phyloP scores from a whole-genome alignment of 2,329 filamentous ascomycete species.

The Phoma sp. region DNA sequence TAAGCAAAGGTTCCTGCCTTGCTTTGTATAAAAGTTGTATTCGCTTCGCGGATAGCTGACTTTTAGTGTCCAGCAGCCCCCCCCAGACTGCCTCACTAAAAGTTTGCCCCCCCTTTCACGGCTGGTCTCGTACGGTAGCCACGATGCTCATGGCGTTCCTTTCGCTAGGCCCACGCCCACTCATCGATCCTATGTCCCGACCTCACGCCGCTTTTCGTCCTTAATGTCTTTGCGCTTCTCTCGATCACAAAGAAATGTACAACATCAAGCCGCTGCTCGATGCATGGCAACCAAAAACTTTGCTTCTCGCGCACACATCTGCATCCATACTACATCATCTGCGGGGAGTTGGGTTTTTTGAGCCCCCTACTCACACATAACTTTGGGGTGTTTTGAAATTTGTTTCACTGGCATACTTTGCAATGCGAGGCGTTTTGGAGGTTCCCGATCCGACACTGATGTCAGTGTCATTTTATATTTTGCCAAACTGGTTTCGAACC shows the following conservation, averaged over 20 bases:
- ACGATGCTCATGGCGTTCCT: constrained; percentile 37
- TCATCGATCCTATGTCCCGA: constrained; percentile 6
- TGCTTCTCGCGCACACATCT: constrained; percentile 2
- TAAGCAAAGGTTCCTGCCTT: constrained; percentile 43
- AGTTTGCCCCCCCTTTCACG: constrained; percentile 20
- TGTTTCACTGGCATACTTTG: constrained; percentile 12
- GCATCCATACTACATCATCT: constrained; percentile 27
- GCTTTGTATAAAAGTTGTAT: constrained; percentile 43
- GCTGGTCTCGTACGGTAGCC: constrained; percentile 23
- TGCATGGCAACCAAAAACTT: constrained; percentile 19
- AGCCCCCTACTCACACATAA: constrained; percentile 7
- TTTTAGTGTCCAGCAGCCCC: constrained; percentile 33
- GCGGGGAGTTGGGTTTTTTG: constrained; percentile 24
- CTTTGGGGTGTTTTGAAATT: constrained; percentile 1
- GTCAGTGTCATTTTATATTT: constrained; percentile 8
- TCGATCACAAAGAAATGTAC: constrained; percentile 16
- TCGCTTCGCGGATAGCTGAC: constrained; percentile 40
- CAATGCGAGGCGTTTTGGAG: constrained; percentile 17
- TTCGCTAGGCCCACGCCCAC: constrained; percentile 46
- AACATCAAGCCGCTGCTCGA: constrained; percentile 15
- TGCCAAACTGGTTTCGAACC: background rate
- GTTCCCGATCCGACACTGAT: constrained; percentile 1
- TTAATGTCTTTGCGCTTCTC: constrained; percentile 16
- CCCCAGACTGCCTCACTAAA: constrained; percentile 27
- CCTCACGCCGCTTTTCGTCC: background rate